A percentile compares a stretch with the other conserved stretches of the same genome.
These are phyloP conservation scores for Lepidium didymum DNA, from an alignment of 345 rosid genomes.

Conservation along the genomic window DNA sequence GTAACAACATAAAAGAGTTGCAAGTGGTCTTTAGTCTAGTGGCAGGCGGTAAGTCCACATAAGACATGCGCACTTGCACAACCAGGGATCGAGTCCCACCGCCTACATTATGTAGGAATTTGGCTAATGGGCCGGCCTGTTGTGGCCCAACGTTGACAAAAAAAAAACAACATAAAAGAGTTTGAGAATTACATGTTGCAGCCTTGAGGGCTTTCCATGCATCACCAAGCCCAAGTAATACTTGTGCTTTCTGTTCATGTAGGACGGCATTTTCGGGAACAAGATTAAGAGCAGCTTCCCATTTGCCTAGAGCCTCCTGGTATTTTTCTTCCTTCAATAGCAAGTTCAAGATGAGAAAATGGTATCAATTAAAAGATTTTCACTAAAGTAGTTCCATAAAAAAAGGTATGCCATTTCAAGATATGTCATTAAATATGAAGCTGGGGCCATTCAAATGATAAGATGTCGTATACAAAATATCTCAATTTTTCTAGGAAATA, in stretches of 20 bases:
- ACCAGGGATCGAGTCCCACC: no score
- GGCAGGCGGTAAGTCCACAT: no score
- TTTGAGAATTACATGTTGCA: conserved; percentile 48
- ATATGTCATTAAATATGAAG: background rate
- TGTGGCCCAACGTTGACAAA: no score
- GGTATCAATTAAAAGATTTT: background rate
- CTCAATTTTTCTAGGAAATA: background rate
- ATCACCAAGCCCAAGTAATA: conserved; percentile 82
- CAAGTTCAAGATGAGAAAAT: background rate
- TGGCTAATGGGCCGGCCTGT: no score
- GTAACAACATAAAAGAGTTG: no score
- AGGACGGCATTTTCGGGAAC: conserved; percentile 56
- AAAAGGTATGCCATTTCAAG: background rate
- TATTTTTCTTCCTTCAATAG: conserved; percentile 68
- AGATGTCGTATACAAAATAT: background rate
- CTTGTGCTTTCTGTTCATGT: conserved; percentile 91
- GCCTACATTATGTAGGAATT: no score
- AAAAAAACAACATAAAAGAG: background rate
- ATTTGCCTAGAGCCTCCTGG: conserved; percentile 79
- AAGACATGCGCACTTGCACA: no score
- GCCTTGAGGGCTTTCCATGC: conserved; percentile 80
- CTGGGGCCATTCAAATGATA: background rate
- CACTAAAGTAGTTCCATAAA: background rate
- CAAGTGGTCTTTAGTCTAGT: no score
- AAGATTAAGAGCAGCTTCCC: conserved; percentile 79